Evolutionary conservation across 495 filamentous ascomycete species (phyloP).

Genomic region (Barbatosphaeria neglecta): DNA sequence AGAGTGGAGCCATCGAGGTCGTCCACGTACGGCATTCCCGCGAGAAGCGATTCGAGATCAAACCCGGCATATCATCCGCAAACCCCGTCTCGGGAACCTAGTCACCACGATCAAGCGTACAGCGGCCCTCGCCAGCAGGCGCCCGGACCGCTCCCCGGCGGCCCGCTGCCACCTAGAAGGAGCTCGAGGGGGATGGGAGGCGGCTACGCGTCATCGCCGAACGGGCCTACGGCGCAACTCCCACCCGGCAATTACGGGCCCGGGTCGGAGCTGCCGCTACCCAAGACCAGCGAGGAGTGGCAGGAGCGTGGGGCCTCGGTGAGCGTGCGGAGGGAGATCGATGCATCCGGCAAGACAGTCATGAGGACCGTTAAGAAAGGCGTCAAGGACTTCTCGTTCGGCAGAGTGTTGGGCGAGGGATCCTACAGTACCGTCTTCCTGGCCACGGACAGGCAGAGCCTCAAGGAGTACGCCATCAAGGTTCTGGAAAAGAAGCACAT

Average conservation of each 20-base stretch:
- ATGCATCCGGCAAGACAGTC: conserved; percentile 72
- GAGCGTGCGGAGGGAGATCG: conserved; percentile 62
- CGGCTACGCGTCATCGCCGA: conserved; percentile 32
- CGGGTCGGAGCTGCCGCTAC: conserved; percentile 49
- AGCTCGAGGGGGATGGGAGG: conserved; percentile 52
- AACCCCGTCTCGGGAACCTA: conserved; percentile 56
- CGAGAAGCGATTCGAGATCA: conserved; percentile 49
- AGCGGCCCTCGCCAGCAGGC: conserved; percentile 38
- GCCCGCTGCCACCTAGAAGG: conserved; percentile 50
- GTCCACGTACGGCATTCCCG: conserved; percentile 43
- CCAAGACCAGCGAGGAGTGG: conserved; percentile 81
- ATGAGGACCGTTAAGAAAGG: conserved; percentile 87
- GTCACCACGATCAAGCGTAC: conserved; percentile 57
- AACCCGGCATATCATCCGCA: conserved; percentile 51
- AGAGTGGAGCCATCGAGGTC: conserved; percentile 56
- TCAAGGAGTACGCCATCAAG: conserved; percentile 97
- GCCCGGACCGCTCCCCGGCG: conserved; percentile 39
- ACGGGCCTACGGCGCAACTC: conserved; percentile 17
- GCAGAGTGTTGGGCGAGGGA: conserved; percentile 83
- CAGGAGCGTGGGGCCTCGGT: conserved; percentile 86
- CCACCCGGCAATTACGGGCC: conserved; percentile 40
- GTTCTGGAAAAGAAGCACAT: conserved; percentile 98
- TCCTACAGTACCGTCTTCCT: conserved; percentile 96
- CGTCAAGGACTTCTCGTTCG: conserved; percentile 93
- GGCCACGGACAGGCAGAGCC: conserved; percentile 87